Conservation (phyloP, 257 asterid genomes). For the Pogostemon cablin region DNA sequence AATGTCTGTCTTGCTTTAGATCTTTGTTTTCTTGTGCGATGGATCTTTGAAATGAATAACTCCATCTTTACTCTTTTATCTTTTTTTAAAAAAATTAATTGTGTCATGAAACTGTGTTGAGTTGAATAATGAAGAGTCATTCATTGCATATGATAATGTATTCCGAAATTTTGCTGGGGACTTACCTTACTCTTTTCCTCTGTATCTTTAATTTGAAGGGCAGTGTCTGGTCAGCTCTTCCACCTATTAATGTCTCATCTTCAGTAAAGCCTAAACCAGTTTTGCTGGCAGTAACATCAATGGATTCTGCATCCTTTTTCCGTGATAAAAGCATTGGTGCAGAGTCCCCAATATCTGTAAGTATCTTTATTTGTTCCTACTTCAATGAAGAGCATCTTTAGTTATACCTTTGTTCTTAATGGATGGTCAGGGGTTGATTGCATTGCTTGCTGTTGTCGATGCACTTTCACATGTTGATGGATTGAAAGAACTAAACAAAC, state of each 20-base stretch:
- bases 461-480: constrained; percentile 73
- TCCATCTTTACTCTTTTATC: not conserved
- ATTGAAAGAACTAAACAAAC: constrained; percentile 68
- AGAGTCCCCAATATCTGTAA: constrained; percentile 95
- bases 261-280: constrained; percentile 60
- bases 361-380: constrained; percentile 37
- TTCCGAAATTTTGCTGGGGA: constrained; percentile 28
- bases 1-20: too few relatives aligned
- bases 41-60: too few relatives aligned
- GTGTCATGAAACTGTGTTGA: constrained; percentile 4
- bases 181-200: constrained; percentile 41
- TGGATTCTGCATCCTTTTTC: constrained; percentile 96
- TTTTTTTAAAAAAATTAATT: not conserved
- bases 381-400: constrained; percentile 21
- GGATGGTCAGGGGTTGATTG: constrained; percentile 71
- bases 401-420: constrained; percentile 20
- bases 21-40: too few relatives aligned
- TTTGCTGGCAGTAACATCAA: constrained; percentile 71
- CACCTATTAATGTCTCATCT: constrained; percentile 63
- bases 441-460: constrained; percentile 94
- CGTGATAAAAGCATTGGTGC: constrained; percentile 95
- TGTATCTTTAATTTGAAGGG: constrained; percentile 68
- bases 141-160: constrained; percentile 27
- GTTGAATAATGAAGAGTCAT: not conserved
- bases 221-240: constrained; percentile 99